phyloP scores from a whole-genome alignment of 768 basidiomycete species.

The Leccinum pellstonianum region DNA sequence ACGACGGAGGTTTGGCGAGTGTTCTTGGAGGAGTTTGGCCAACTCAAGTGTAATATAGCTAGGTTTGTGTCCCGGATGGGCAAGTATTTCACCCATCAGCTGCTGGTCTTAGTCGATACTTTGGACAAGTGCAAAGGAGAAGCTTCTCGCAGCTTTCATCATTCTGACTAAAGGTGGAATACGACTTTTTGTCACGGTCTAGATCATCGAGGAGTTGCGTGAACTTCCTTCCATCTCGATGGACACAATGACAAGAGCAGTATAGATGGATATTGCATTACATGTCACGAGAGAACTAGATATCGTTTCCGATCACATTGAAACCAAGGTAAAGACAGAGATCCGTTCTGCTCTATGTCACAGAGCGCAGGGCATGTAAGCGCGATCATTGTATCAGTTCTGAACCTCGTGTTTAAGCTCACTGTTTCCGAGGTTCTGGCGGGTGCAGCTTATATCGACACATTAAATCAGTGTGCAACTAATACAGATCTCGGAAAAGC shows the following conservation, averaged over 20 bases:
- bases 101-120: slow-evolving; percentile 17
- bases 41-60: neutral
- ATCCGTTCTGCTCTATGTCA: slow-evolving; percentile 6
- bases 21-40: neutral
- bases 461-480: slow-evolving; percentile 10
- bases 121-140: slow-evolving; percentile 18
- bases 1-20: slow-evolving; percentile 11
- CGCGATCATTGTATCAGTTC: neutral
- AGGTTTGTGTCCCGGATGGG: slow-evolving; percentile 1
- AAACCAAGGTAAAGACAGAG: neutral
- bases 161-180: neutral
- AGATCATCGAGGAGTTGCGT: slow-evolving; percentile 6
- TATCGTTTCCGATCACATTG: slow-evolving; percentile 6
- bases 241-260: neutral
- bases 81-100: neutral
- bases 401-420: neutral
- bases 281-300: slow-evolving; percentile 16
- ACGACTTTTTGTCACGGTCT: slow-evolving; percentile 17
- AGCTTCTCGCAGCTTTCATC: slow-evolving; percentile 11
- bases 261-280: slow-evolving; percentile 12
- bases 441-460: slow-evolving; percentile 23
- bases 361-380: slow-evolving; percentile 22
- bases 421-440: slow-evolving; percentile 19
- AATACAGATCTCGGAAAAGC: slow-evolving; percentile 10
- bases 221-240: slow-evolving; percentile 11